Percentiles rank a stretch among this genome's conserved stretches.
Evolutionary conservation across 176 grass and related monocot genomes (phyloP).

Genomic region (Saccharum spontaneum): DNA sequence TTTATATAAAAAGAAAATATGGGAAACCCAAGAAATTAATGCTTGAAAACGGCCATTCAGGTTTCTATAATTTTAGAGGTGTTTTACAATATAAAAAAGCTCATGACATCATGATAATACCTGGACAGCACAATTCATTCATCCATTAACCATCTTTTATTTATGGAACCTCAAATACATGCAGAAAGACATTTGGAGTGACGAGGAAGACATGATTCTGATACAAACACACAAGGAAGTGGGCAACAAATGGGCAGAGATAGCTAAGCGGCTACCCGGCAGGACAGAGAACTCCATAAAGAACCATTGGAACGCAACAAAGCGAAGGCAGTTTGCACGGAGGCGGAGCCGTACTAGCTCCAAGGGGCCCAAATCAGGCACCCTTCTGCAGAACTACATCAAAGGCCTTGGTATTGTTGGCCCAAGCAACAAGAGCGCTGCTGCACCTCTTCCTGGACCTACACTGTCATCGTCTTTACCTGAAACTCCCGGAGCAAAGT

Average conservation of each 20-base stretch:
- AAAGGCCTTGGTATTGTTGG: constrained; percentile 51
- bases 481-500: neutral
- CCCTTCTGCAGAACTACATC: constrained; percentile 87
- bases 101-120: neutral
- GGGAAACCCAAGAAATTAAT: neutral
- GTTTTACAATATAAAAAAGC: neutral
- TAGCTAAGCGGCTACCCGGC: constrained; percentile 79
- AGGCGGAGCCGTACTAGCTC: constrained; percentile 47
- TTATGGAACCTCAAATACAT: constrained; percentile 41
- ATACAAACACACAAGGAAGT: constrained; percentile 83
- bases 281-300: constrained; percentile 97
- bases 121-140: neutral
- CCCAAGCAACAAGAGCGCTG: constrained; percentile 11
- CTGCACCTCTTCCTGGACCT: neutral
- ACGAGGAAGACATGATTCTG: constrained; percentile 87
- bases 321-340: constrained; percentile 65
- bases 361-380: constrained; percentile 54
- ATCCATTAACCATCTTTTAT: neutral
- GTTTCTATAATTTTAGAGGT: neutral
- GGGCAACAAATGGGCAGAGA: constrained; percentile 98
- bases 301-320: constrained; percentile 97
- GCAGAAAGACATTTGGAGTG: constrained; percentile 94
- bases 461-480: neutral
- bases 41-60: neutral
- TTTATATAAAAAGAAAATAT: neutral